Evolutionary conservation across 2,329 filamentous ascomycete genomes (phyloP).

Genomic region (Nothophoma quercina): DNA sequence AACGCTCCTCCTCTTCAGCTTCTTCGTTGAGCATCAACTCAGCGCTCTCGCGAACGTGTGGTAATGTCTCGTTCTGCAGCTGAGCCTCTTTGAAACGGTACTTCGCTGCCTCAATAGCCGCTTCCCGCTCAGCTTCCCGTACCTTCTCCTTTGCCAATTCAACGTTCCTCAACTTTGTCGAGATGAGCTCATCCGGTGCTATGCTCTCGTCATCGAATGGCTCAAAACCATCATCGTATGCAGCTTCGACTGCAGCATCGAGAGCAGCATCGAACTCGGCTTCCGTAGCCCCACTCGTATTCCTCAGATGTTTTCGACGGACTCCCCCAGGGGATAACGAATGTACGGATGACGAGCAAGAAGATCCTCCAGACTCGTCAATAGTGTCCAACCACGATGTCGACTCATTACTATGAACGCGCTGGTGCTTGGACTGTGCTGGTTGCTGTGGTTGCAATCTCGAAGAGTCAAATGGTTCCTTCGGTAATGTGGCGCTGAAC

Average conservation of each 20-base stretch:
- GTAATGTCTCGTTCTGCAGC: conserved; percentile 56
- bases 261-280: conserved; percentile 93
- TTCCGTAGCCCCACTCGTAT: conserved; percentile 75
- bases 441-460: conserved; percentile 32
- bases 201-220: conserved; percentile 64
- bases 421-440: conserved; percentile 35
- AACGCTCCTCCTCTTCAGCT: conserved; percentile 59
- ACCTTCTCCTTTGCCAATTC: conserved; percentile 80
- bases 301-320: conserved; percentile 73
- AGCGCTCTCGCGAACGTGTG: conserved; percentile 48
- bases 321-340: conserved; percentile 78
- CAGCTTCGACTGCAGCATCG: conserved; percentile 94
- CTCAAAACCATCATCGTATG: conserved; percentile 91
- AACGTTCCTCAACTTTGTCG: conserved; percentile 63
- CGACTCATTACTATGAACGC: conserved; percentile 76
- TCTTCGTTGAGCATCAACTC: conserved; percentile 48
- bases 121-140: conserved; percentile 75
- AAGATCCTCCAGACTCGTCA: conserved; percentile 85
- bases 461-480: conserved; percentile 29
- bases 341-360: conserved; percentile 75
- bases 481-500: conserved; percentile 27
- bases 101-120: conserved; percentile 66
- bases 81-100: conserved; percentile 62
- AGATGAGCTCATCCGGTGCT: conserved; percentile 41
- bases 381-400: conserved; percentile 95